These are phyloP conservation scores for Phytophthora constricta DNA, from an alignment of 352 stramenopile genomes.

Conservation along the genomic window DNA sequence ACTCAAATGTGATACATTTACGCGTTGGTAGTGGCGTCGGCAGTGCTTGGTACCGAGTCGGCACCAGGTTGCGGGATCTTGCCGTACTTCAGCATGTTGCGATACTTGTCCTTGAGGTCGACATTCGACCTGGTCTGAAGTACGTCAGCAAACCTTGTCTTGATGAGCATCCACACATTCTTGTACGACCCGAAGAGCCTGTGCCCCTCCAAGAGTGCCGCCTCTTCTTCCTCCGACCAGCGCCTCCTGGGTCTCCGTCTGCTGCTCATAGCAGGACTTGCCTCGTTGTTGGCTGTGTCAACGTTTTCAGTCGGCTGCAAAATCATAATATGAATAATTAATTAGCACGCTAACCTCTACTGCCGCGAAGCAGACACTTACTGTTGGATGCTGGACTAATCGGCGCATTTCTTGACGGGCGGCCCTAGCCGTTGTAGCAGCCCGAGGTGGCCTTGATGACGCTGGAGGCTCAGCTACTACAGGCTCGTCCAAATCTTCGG, in stretches of 20 bases:
- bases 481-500: conserved; percentile 25
- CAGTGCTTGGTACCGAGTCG: no score
- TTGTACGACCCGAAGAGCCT: conserved; percentile 50
- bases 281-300: neutral
- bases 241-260: conserved; percentile 40
- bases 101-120: conserved; percentile 88
- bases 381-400: conserved; percentile 4
- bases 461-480: conserved; percentile 4
- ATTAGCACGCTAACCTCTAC: neutral
- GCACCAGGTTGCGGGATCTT: conserved; percentile 28
- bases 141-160: conserved; percentile 52
- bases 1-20: neutral
- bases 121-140: conserved; percentile 70
- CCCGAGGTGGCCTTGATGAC: conserved; percentile 21
- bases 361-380: conserved; percentile 8
- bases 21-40: conserved; percentile 21
- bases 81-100: conserved; percentile 66
- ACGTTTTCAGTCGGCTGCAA: conserved; percentile 14
- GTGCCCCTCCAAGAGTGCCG: conserved; percentile 67
- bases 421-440: conserved; percentile 12
- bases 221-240: conserved; percentile 64
- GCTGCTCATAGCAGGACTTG: neutral
- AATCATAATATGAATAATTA: neutral
- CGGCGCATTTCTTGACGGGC: conserved; percentile 21
- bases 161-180: conserved; percentile 78